These are phyloP conservation scores for Hypoxylon sp. DNA, from an alignment of 2,329 filamentous ascomycete species.

Conservation along the genomic window DNA sequence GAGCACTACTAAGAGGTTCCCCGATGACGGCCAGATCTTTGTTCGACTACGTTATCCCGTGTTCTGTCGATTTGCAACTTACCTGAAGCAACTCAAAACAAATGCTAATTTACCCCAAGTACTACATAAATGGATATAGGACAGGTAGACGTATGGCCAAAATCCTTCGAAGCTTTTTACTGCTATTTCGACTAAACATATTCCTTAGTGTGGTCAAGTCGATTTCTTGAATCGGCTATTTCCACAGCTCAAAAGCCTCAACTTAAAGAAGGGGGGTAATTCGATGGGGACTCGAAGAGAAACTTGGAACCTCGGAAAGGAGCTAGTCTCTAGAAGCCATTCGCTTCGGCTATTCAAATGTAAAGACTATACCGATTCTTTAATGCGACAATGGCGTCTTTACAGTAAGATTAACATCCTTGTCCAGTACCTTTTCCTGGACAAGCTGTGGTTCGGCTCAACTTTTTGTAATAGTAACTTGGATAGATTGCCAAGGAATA, in stretches of 20 bases:
- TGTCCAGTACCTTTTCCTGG: conserved; percentile 10
- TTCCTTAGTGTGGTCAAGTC: background rate
- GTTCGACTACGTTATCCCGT: background rate
- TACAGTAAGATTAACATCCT: conserved; percentile 27
- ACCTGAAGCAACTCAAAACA: conserved; percentile 10
- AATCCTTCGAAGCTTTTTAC: background rate
- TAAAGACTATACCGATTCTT: conserved; percentile 4
- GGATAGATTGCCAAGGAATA: background rate
- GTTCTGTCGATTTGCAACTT: conserved; percentile 25
- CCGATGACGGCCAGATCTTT: conserved; percentile 39
- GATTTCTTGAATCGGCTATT: background rate
- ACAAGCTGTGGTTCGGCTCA: conserved; percentile 22
- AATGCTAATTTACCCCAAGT: background rate
- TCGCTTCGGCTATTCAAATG: background rate
- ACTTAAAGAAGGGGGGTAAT: background rate
- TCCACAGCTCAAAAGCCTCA: no score
- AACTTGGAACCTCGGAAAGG: background rate
- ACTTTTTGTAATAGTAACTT: conserved; percentile 26
- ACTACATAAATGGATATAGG: background rate
- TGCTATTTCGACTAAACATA: background rate
- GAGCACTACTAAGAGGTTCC: conserved; percentile 26
- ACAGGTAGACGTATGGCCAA: background rate
- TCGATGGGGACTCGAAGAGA: background rate
- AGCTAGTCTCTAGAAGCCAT: conserved; percentile 7
- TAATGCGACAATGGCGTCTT: background rate